These are phyloP conservation scores for Populus euphratica DNA, from an alignment of 345 rosid genomes.

Conservation along the genomic window DNA sequence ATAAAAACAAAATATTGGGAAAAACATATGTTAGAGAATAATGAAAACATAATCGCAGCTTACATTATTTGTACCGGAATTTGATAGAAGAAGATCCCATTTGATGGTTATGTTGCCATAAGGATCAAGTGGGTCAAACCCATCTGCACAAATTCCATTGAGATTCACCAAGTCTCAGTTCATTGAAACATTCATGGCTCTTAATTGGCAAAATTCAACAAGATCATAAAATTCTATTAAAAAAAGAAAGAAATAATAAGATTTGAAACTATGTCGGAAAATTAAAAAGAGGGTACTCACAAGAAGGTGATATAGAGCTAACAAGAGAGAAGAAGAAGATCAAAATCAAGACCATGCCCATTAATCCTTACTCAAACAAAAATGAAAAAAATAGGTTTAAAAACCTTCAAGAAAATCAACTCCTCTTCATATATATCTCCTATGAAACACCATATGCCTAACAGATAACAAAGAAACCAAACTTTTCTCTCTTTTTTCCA, in stretches of 20 bases:
- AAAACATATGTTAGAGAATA: not conserved
- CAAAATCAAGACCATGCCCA: constrained; percentile 18
- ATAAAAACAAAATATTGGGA: too few relatives aligned
- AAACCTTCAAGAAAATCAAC: not conserved
- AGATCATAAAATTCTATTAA: not conserved
- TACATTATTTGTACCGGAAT: constrained; percentile 39
- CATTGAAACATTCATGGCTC: too few relatives aligned
- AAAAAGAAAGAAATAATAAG: not conserved
- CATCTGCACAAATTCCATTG: constrained; percentile 40
- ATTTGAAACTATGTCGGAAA: not conserved
- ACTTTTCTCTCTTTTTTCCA: not conserved
- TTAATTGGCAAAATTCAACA: too few relatives aligned
- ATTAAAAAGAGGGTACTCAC: constrained; percentile 28
- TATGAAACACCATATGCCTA: not conserved
- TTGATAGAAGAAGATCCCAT: constrained; percentile 67
- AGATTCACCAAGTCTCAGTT: not conserved
- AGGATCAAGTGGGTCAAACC: constrained; percentile 86
- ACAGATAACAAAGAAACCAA: not conserved
- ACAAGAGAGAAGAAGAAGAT: constrained; percentile 20
- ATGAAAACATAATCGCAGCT: constrained; percentile 7
- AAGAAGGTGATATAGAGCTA: constrained; percentile 29
- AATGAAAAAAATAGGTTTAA: not conserved
- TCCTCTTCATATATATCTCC: too few relatives aligned
- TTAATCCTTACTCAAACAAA: constrained; percentile 21
- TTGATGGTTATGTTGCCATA: constrained; percentile 59